Base-by-base conservation (phyloP, 73 alveolate genomes). In the Uronychia setigera region DNA sequence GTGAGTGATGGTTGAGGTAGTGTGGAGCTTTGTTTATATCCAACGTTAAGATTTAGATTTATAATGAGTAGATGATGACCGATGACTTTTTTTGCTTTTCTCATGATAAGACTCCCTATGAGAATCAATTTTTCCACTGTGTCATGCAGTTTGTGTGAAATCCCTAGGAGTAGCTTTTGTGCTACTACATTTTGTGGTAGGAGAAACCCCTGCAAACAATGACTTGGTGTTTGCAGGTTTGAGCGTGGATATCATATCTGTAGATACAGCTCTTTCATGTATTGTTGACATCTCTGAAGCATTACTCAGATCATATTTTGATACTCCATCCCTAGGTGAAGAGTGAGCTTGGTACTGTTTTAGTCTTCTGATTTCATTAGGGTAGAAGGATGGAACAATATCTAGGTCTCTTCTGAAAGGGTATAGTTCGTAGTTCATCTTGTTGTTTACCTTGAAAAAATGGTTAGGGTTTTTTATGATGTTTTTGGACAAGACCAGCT, bases 1-100 rank as follows among this genome's bases (percentile, higher is more conserved):
- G 67, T 46, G 67, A 46, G 67, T 46, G 67, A 46, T 46, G 67
- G 67, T 46, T 46, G 67, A 46, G 67, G 67, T 46, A 46, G 67
- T 46, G 67, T 46, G 67, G 67, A 46, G 67, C n/a, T n/a, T n/a
- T n/a, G n/a, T n/a, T n/a, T n/a, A 19, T 46, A 5, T 19, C 19
- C n/a, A 19, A 19, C 67, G n/a, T 19, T 46, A 46, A 19, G 19
- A 46, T 19, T 46, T 46, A 46, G 19, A 19, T 5, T 46, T 11
- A 5, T 19, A 46, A 46, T 46, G 67, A 46, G 67, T n/a, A n/a
- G n/a, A n/a, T n/a, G n/a, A n/a, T n/a, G n/a, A n/a, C n/a, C n/a
- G n/a, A n/a, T n/a, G n/a, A n/a, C n/a, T n/a, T n/a, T n/a, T n/a
- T n/a, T n/a, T n/a, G n/a, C n/a, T n/a, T n/a, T n/a, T n/a, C n/a